Base-by-base conservation (phyloP, 495 filamentous ascomycete species). In the Bathelium albidoporum region DNA sequence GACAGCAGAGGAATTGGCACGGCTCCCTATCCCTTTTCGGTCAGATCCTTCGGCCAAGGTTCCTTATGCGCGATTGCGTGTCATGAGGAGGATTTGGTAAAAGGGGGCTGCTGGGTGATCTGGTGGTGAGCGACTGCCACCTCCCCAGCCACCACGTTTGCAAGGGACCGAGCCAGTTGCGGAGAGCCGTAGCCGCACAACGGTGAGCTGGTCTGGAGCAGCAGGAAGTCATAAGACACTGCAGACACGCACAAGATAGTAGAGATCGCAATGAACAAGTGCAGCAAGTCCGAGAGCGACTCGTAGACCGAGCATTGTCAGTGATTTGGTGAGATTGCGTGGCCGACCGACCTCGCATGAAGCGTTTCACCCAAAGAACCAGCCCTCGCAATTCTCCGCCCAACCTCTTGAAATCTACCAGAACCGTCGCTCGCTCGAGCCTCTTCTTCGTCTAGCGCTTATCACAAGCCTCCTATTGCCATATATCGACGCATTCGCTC, bases 401-500 rank as follows among this genome's bases (percentile, higher is more conserved):
- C 49, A 55, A 55, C 49, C 49, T 28, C 49, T 55, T 55, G 22
- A 29, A 55, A 55, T 55, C 49, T 24, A 28, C 24, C 49, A 26
- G 3, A 4, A 9, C 20, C 24, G 49, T 55, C 49, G 20, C 49
- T 55, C 49, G 49, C 49, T 55, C 49, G 16, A 55, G 5, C 49
- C 49, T 29, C 9, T 11, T n/a, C 29, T 26, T 16, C 24, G 49
- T 55, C 49, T 55, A 55, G 49, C 49, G 49, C 49, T 55, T 55
- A 55, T 55, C 49, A 55, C 24, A 10, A 20, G 11, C 49, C 22
- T 9, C 1, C 24, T 55, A 55, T 26, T 55, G 49, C 49, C 49
- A 55, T 55, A 55, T 55, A 55, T 32, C 39, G 36, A 29, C 49
- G 28, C 59, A 16, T 11, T 39, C 58, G 62, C 18, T 62, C 41